A percentile compares a stretch with the other conserved stretches of the same genome.
These are phyloP conservation scores for Cryptococcus sp. DNA, from an alignment of 1,284 basidiomycete genomes.

Conservation along the genomic window DNA sequence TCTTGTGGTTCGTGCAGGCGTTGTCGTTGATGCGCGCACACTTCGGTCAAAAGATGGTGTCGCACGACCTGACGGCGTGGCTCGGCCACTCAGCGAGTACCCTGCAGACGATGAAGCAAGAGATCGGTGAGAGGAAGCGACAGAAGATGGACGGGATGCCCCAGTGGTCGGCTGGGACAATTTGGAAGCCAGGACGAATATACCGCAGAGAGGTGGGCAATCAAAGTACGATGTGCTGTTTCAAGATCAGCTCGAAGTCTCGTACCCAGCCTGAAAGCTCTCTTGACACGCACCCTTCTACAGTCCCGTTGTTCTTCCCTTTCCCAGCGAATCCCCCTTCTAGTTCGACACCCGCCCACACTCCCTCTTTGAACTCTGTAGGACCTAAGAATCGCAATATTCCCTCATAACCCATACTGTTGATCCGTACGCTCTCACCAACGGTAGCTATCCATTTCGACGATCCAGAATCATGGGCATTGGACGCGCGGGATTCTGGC, in stretches of 20 bases:
- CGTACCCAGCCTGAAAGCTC: not conserved
- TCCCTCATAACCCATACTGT: conserved; percentile 77
- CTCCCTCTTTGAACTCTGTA: conserved; percentile 80
- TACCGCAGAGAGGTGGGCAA: conserved; percentile 82
- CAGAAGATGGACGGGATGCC: conserved; percentile 70
- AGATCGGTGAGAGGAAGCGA: conserved; percentile 66
- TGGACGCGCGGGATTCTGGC: conserved; percentile 43
- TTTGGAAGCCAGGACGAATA: conserved; percentile 83
- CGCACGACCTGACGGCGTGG: conserved; percentile 58
- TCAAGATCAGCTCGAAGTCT: conserved; percentile 30
- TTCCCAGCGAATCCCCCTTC: conserved; percentile 80
- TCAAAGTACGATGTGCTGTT: conserved; percentile 77
- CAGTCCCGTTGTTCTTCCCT: conserved; percentile 93
- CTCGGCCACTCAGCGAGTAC: conserved; percentile 32
- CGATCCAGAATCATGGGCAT: conserved; percentile 13
- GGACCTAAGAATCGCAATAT: conserved; percentile 73
- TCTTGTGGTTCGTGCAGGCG: conserved; percentile 28
- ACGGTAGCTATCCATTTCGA: conserved; percentile 51
- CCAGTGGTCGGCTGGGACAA: conserved; percentile 70
- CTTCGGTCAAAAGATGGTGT: conserved; percentile 55
- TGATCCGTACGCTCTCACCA: conserved; percentile 79
- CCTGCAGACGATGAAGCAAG: conserved; percentile 31
- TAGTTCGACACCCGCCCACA: conserved; percentile 92
- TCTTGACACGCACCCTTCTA: conserved; percentile 69
- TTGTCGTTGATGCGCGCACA: conserved; percentile 24